phyloP scores from a whole-genome alignment of 2,329 filamentous ascomycete species.

The Diaporthe helianthi region DNA sequence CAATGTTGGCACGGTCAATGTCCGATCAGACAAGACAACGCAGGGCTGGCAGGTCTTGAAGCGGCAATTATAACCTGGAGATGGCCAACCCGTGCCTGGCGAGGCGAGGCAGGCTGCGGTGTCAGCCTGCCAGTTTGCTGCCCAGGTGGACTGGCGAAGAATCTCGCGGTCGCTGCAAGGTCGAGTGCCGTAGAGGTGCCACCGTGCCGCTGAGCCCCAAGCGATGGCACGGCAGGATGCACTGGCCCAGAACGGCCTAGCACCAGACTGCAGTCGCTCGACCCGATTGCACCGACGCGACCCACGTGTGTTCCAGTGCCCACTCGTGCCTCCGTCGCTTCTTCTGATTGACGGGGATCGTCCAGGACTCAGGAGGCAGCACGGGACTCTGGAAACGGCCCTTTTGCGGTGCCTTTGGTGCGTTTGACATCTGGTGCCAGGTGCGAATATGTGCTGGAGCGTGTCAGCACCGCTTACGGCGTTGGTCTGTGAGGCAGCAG shows the following conservation, averaged over 20 bases:
- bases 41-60: conserved; percentile 13
- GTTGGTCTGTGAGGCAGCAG: conserved; percentile 8
- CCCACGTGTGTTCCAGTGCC: conserved; percentile 11
- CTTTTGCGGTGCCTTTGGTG: conserved; percentile 28
- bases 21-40: conserved; percentile 20
- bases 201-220: conserved; percentile 24
- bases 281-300: conserved; percentile 29
- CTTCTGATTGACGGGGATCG: conserved; percentile 28
- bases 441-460: background rate
- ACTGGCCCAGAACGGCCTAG: conserved; percentile 21
- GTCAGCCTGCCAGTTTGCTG: background rate
- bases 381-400: conserved; percentile 27
- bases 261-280: conserved; percentile 4
- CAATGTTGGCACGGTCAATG: conserved; percentile 30
- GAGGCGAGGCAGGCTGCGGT: background rate
- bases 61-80: conserved; percentile 18
- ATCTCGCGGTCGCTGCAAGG: conserved; percentile 21
- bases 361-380: conserved; percentile 13
- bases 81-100: conserved; percentile 16
- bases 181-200: conserved; percentile 30
- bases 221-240: conserved; percentile 20
- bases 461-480: background rate
- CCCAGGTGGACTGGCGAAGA: background rate
- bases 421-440: background rate
- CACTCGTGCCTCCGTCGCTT: conserved; percentile 18